Evolutionary conservation across 1,284 basidiomycete species (phyloP).

Genomic region (Tremellales sp.): DNA sequence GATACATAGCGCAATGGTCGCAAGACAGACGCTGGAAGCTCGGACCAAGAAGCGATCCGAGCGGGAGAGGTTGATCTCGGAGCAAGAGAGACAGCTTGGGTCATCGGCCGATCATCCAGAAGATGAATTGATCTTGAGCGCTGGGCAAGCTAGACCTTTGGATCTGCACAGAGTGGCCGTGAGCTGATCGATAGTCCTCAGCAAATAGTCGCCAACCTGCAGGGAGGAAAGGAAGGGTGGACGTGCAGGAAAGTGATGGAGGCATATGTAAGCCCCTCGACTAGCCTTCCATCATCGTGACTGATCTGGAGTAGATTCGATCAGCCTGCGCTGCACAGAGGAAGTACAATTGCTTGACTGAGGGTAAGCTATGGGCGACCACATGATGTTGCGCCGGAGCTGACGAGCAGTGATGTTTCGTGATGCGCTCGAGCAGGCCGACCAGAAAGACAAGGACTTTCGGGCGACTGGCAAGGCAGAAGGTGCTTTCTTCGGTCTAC

Average conservation of each 20-base stretch:
- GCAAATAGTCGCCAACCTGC: slow-evolving; percentile 30
- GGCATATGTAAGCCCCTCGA: slow-evolving; percentile 25
- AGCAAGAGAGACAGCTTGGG: slow-evolving; percentile 25
- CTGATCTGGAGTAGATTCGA: slow-evolving; percentile 22
- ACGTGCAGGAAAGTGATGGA: slow-evolving; percentile 28
- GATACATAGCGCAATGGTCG: neutral
- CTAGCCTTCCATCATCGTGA: neutral
- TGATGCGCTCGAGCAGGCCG: slow-evolving; percentile 26
- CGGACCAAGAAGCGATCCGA: slow-evolving; percentile 17
- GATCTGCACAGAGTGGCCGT: neutral
- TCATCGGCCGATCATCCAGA: slow-evolving; percentile 22
- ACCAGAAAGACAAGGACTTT: slow-evolving; percentile 49
- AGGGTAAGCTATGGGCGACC: slow-evolving; percentile 19
- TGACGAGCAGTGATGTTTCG: slow-evolving; percentile 29
- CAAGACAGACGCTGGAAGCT: neutral
- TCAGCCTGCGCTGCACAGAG: slow-evolving; percentile 36
- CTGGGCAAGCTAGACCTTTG: slow-evolving; percentile 8
- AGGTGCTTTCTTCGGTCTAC: slow-evolving; percentile 77
- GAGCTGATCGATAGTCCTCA: slow-evolving; percentile 15
- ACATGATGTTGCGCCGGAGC: neutral
- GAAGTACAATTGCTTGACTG: slow-evolving; percentile 41
- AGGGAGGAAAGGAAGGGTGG: slow-evolving; percentile 26
- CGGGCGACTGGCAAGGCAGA: slow-evolving; percentile 57
- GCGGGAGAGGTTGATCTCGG: slow-evolving; percentile 21
- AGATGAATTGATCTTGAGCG: slow-evolving; percentile 16